Percentiles rank a stretch among this genome's conserved stretches.
These are phyloP conservation scores for Pseudozyma tsukubaensis DNA, from an alignment of 1,284 basidiomycete species.

Conservation along the genomic window DNA sequence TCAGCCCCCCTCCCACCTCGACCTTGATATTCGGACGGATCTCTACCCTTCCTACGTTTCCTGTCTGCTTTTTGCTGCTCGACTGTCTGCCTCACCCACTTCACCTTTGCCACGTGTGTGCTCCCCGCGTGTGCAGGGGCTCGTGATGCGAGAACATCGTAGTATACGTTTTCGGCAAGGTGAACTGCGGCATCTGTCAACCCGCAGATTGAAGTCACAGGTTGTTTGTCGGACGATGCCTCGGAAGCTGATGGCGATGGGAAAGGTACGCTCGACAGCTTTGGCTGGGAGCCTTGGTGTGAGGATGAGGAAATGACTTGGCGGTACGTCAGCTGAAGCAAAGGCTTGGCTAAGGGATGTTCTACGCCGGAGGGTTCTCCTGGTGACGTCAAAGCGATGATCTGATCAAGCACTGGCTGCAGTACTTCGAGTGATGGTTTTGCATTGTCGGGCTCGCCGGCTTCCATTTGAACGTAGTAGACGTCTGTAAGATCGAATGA, in stretches of 20 bases:
- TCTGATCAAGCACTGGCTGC: constrained; percentile 23
- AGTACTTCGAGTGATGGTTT: constrained; percentile 12
- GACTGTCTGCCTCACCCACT: constrained; percentile 73
- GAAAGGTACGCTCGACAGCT: constrained; percentile 29
- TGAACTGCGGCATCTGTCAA: constrained; percentile 34
- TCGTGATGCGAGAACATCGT: constrained; percentile 67
- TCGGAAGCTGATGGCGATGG: constrained; percentile 12
- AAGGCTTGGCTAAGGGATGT: constrained; percentile 1
- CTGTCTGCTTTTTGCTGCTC: constrained; percentile 74
- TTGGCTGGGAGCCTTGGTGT: neutral
- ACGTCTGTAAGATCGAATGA: constrained; percentile 21
- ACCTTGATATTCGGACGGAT: constrained; percentile 55
- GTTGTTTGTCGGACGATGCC: neutral
- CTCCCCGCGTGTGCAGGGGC: neutral
- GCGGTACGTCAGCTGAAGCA: constrained; percentile 38
- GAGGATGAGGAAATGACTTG: constrained; percentile 7
- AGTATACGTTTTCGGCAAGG: constrained; percentile 45
- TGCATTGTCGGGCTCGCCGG: neutral
- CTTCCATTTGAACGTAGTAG: constrained; percentile 47
- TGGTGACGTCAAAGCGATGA: constrained; percentile 10
- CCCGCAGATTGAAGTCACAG: constrained; percentile 29
- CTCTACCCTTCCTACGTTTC: constrained; percentile 26
- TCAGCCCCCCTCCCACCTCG: constrained; percentile 49
- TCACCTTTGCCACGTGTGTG: constrained; percentile 65
- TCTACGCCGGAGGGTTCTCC: neutral